Percentiles rank a stretch among this genome's conserved stretches.
phyloP scores from a whole-genome alignment of 2,329 filamentous ascomycete genomes.

The Alternaria ventricosa region DNA sequence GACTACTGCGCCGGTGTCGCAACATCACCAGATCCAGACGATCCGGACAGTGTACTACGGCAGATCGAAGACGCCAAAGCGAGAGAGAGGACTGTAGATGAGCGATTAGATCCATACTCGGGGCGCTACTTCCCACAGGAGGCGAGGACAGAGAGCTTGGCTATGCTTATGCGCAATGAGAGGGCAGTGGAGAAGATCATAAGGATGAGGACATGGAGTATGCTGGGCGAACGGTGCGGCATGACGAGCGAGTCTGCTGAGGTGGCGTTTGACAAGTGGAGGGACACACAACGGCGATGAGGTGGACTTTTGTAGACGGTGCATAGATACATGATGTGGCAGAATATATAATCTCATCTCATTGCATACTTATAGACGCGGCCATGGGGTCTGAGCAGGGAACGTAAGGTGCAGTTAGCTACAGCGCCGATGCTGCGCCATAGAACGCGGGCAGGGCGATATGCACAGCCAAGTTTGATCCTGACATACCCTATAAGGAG shows the following conservation, averaged over 20 bases:
- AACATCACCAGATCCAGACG: slow-evolving; percentile 83
- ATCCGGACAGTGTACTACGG: slow-evolving; percentile 75
- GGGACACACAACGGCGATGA: slow-evolving; percentile 20
- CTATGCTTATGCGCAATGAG: slow-evolving; percentile 75
- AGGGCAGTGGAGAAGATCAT: slow-evolving; percentile 79
- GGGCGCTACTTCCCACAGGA: slow-evolving; percentile 81
- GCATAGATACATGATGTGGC: background rate
- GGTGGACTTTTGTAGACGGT: background rate
- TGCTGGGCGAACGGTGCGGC: slow-evolving; percentile 77
- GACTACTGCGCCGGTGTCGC: slow-evolving; percentile 90
- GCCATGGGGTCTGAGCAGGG: background rate
- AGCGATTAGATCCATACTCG: slow-evolving; percentile 91
- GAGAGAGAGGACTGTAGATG: slow-evolving; percentile 78
- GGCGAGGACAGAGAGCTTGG: slow-evolving; percentile 79
- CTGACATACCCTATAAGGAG: background rate
- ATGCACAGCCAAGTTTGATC: background rate
- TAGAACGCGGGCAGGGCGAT: background rate
- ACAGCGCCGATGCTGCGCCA: background rate
- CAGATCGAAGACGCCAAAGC: slow-evolving; percentile 74
- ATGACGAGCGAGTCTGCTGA: slow-evolving; percentile 57
- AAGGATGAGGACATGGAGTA: slow-evolving; percentile 78
- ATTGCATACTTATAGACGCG: background rate
- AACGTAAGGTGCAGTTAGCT: background rate
- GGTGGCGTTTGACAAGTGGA: slow-evolving; percentile 45
- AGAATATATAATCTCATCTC: slow-evolving; percentile 16